Conservation (phyloP, 345 rosid species). For the Eucalyptus polyanthemos region DNA sequence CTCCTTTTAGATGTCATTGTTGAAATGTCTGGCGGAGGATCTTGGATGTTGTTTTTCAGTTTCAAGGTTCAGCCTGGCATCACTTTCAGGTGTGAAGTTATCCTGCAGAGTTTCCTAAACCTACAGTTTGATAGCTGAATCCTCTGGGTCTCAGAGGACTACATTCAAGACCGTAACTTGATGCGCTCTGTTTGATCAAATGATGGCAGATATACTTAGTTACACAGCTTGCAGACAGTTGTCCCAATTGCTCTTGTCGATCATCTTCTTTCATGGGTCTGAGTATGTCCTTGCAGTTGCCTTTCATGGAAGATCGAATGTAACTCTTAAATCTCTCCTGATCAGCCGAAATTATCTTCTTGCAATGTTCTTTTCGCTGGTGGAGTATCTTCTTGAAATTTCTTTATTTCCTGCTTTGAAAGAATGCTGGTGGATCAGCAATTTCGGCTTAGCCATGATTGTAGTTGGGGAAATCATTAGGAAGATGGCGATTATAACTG, state of each 20-base stretch:
- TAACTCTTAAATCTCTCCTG: slow-evolving; percentile 20
- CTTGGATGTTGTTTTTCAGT: neutral
- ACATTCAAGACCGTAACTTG: neutral
- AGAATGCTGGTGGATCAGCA: slow-evolving; percentile 32
- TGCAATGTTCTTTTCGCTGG: slow-evolving; percentile 23
- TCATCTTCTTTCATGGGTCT: slow-evolving; percentile 32
- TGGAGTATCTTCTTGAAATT: slow-evolving; percentile 25
- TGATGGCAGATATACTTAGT: slow-evolving; percentile 22
- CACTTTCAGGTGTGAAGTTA: neutral
- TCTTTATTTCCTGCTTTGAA: slow-evolving; percentile 25
- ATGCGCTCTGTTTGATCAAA: neutral
- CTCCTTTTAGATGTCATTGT: neutral
- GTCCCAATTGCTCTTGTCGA: slow-evolving; percentile 15
- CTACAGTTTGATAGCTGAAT: neutral
- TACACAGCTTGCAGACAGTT: slow-evolving; percentile 26
- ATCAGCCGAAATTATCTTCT: slow-evolving; percentile 21
- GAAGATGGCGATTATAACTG: slow-evolving; percentile 29
- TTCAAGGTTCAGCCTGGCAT: neutral
- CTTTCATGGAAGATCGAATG: slow-evolving; percentile 25
- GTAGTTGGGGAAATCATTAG: slow-evolving; percentile 21
- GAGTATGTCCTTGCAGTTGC: slow-evolving; percentile 20
- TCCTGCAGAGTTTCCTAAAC: neutral
- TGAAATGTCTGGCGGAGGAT: neutral
- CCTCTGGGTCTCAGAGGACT: neutral
- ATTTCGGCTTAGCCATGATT: slow-evolving; percentile 21